Base-by-base conservation (phyloP, 495 filamentous ascomycete species). In the Aspergillus kassunensis region DNA sequence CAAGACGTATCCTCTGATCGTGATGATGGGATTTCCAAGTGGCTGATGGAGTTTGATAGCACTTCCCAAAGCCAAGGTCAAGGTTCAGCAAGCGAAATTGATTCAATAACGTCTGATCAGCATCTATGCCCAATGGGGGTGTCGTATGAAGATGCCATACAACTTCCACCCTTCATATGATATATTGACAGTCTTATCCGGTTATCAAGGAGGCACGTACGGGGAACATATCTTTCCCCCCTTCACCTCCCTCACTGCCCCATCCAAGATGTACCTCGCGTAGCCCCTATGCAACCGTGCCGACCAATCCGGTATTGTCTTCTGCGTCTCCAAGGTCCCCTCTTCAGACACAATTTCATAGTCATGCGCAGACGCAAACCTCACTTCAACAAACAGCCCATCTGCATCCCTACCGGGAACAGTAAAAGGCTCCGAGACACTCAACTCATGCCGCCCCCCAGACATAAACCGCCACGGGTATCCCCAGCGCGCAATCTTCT, bases 391-490 rank as follows among this genome's bases (percentile, higher is more conserved):
- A 20, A 61, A 40, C 15, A 19, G 39, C 0, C 49, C 51, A 12
- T 43, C 24, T 24, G 55, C 36, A 36, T 34, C 15, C 21, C 60
- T n/a, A 12, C 23, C 34, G 21, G 41, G 29, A 20, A 36, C 44
- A 2, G 39, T 33, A 42, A 64, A 69, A 36, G 61, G 64, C 48
- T 56, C 44, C 2, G 64, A 67, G 2, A 71, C 62, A 40, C 68
- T 63, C 43, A 66, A 55, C 59, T 72, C 69, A 58, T 67, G 63
- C 29, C 65, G 51, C 10, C 67, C 63, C 1, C 63, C 62, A 3
- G 60, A 64, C 67, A 70, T 65, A 48, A 68, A 44, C 2, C 69
- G 66, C 58, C 61, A 72, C 21, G 67, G 65, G 57, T 67, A 69
- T 19, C 67, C 66, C 61, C 63, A 70, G 0, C 44, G 46, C 0